Evolutionary conservation across 768 basidiomycete genomes (phyloP), one percentile per base, ranked within the genome.

Genomic region (Suillus luteus): DNA sequence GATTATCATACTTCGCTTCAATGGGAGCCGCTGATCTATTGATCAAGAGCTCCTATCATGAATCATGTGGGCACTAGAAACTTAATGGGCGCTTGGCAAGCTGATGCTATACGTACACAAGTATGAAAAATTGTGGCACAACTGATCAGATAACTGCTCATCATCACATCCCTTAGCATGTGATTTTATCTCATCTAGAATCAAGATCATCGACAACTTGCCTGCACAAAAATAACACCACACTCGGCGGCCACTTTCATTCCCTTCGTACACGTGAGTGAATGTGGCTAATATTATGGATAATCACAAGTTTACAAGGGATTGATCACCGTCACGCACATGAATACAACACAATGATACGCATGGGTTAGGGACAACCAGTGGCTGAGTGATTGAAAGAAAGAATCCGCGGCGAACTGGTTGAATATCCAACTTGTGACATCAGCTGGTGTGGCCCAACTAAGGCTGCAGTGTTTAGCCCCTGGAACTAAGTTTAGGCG

Each of bases 181-280:
- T 8, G 55, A 22, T 24, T 40, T 15, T 38, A 27, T 40, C 22
- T 40, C 37, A 37, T 55, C n/a, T 8, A 24, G 55, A 57, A 37
- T 55, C n/a, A 8, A 24, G 55, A 57, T 57, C 22, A 40, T 5
- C 38, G 17, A 55, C 22, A 5, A 22, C 55, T 38, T 38, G 38
- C 14, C 22, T 15, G n/a, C 37, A 40, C 19, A 24, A 17, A 40
- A 24, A 58, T 58, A 40, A 58, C 38, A 38, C 15, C 17, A 41
- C 27, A n/a, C 10, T 9, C 27, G 5, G 17, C 40, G 3, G 24
- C 38, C 40, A 10, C 10, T 19, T 41, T 27, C 40, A 40, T 58
- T 31, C 40, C 22, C 57, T 38, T 58, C 40, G 57, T 41, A 58
- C 27, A 40, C 57, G 40, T 41, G 57, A 58, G 38, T 10, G 40